Evolutionary conservation across 169 alveolate genomes (phyloP), one percentile per base, ranked within the genome.

Genomic region (Theileria equi): DNA sequence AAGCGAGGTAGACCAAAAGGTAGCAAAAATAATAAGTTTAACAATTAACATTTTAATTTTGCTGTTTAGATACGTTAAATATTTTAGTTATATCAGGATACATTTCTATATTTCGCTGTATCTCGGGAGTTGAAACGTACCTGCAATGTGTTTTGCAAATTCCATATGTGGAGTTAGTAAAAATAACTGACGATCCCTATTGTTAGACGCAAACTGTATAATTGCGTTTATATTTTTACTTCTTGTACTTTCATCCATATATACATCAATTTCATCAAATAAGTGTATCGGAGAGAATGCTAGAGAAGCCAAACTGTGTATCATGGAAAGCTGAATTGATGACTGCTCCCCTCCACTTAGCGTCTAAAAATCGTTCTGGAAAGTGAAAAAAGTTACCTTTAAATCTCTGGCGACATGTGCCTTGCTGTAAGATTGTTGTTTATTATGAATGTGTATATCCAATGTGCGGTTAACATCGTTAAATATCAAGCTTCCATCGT

Each of bases 331-430:
- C 57, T 76, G 85, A 50, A 76, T 76, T 23, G 80, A 45, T 4
- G 85, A 76, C 49, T 65, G 79, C 40, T 76, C 85, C n/a, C 85
- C 85, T 0, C 85, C 85, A 52, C 80, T 65, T 17, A 76, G 72
- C 4, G 85, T 76, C 85, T 76, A 68, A 31, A 36, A 17, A 57
- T 4, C 10, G 25, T 3, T 17, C 1, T 4, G n/a, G 16, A 7
- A 11, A 8, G 61, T 1, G 23, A 5, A n/a, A 32, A 10, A 16
- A 3, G 62, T 10, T 32, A 72, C 85, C 85, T 76, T 76, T 19
- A 76, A 28, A 34, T 76, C 73, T 4, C 78, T 38, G 17, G 85
- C 85, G 2, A 76, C 81, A 35, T 76, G 85, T 19, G 49, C 79
- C 7, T 65, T 64, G 2, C 59, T 32, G 52, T 65, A 65, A 19